A percentile compares a stretch with the other conserved stretches of the same genome.
Conservation (phyloP, 2,329 filamentous ascomycete species). For the Orbilia ellipsospora region DNA sequence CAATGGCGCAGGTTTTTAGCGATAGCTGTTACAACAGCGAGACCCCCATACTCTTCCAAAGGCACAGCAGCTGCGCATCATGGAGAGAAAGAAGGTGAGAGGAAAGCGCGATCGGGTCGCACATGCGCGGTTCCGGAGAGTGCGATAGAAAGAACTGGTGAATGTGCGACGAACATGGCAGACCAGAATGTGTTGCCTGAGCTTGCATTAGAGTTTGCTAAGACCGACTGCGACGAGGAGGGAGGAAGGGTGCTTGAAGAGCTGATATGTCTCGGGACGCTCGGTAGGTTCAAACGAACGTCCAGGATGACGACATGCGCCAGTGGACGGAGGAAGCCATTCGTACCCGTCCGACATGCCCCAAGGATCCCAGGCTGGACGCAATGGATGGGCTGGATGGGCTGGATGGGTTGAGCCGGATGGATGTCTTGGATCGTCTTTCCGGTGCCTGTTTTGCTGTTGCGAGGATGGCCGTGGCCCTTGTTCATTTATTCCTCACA, state of each 20-base stretch:
- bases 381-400: too few relatives aligned
- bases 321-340: neutral
- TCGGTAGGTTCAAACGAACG: constrained; percentile 27
- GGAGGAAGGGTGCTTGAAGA: neutral
- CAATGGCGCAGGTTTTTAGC: constrained; percentile 37
- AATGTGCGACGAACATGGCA: neutral
- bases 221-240: neutral
- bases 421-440: constrained; percentile 23
- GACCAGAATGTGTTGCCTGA: constrained; percentile 20
- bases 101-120: constrained; percentile 11
- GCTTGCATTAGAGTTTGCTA: constrained; percentile 44
- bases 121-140: neutral
- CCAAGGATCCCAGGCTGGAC: neutral
- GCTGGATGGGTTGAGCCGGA: too few relatives aligned
- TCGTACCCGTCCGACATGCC: neutral
- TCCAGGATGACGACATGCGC: constrained; percentile 32
- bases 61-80: constrained; percentile 8
- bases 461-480: neutral
- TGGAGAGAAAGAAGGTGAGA: neutral
- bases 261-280: constrained; percentile 32
- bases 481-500: neutral
- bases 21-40: constrained; percentile 21
- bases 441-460: constrained; percentile 21
- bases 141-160: neutral
- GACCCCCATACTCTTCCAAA: neutral